Evolutionary conservation across 2,329 filamentous ascomycete species (phyloP), one percentile per base, ranked within the genome.

Genomic region (Sporothrix euskadiensis): DNA sequence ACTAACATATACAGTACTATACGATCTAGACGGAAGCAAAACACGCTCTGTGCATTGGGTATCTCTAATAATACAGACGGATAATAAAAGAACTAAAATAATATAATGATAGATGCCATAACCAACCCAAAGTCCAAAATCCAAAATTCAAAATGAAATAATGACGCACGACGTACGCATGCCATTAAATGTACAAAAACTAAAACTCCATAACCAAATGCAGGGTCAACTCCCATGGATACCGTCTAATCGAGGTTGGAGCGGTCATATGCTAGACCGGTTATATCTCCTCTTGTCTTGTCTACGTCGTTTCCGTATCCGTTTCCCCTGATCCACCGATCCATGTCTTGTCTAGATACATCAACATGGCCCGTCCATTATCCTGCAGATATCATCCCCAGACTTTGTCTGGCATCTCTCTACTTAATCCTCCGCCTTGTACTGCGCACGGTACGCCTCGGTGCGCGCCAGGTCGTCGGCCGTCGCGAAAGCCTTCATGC

Each of bases 381-480:
- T 26, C 26, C 26, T 26, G 26, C 26, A 14, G 4, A 26, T 8
- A 6, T 26, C 6, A 7, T 56, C 52, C 52, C 22, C 52, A 26
- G 26, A 14, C 26, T 7, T n/a, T 1, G 26, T 26, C 26, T 26
- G 26, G 7, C 39, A 10, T 35, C 26, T 8, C 22, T 30, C 22
- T 2, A 19, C 78, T 79, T 88, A 79, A 19, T 73, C 69, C 41
- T 82, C 88, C 26, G 89, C 87, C 81, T 87, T 89, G 81, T 89
- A 92, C 83, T 88, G 88, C 63, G 82, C 81, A 72, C 92, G 89
- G 82, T 97, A 97, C 80, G 90, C 91, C 83, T 93, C 89, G 80
- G 93, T 90, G 74, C 85, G 86, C 83, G 85, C 84, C 76, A 92
- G 85, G 76, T 93, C 88, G 47, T 88, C 85, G 66, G 87, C 86